Evolutionary conservation across 495 filamentous ascomycete genomes (phyloP), one percentile per base, ranked within the genome.

Genomic region (Tuber indicum): DNA sequence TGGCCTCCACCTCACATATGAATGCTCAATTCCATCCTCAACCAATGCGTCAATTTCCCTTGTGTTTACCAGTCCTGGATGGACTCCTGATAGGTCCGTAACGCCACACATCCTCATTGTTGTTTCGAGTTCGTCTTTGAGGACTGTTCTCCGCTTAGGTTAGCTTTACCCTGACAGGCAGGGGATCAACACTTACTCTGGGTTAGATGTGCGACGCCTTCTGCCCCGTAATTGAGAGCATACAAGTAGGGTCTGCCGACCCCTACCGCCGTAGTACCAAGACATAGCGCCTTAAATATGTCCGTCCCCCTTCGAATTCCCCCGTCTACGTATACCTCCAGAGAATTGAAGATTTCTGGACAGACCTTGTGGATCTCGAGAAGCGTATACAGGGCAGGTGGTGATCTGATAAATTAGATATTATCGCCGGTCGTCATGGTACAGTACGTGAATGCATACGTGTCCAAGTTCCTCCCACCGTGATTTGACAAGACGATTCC

Each of bases 71-170:
- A 92, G 78, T 19, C 91, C 91, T 1, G 92, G 91, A 80, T 91
- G 88, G 14, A 90, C 88, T 84, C 93, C 87, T n/a, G 88, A 87
- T 12, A 95, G 85, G 74, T 90, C 86, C 42, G 91, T 93, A 47
- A 96, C 88, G 4, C 92, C 93, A 76, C 88, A 90, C 85, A 93
- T 90, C 52, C 90, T 88, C 92, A 96, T 95, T 9, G 92, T 90
- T 7, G 90, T 92, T 80, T 92, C 89, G 46, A 95, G 84, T 81
- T 95, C 93, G 79, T 94, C 92, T 81, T 89, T 89, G 75, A 96
- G 85, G 19, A 94, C 91, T 74, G 41, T 72, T 47, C 16, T 32
- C 14, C 9, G 43, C 14, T n/a, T 41, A 10, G 6, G 49, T 39
- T 19, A 41, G n/a, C 69, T 17, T 62, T 26, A 16, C 3, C n/a